Conservation (phyloP, 352 stramenopile species). For the Globisporangium polare region DNA sequence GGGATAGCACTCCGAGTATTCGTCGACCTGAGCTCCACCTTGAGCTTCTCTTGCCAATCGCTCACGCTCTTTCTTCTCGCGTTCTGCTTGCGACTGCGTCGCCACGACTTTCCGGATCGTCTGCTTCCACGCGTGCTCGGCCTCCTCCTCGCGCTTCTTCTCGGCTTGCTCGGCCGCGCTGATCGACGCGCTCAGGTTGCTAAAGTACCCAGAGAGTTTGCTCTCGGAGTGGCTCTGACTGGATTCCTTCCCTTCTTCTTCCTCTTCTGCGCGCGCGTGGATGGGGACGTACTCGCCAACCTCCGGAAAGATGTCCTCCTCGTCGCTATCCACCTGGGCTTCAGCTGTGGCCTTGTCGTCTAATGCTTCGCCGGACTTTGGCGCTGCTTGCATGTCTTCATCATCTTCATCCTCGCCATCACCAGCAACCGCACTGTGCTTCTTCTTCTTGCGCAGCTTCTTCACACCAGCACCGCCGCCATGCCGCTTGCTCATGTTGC, state of each 20-base stretch:
- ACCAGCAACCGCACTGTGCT: background rate
- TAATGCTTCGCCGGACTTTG: background rate
- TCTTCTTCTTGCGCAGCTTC: constrained; percentile 41
- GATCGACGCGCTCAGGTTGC: constrained; percentile 64
- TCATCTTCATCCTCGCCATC: constrained; percentile 1
- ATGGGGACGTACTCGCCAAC: constrained; percentile 68
- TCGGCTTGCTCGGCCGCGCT: constrained; percentile 45
- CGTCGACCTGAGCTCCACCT: constrained; percentile 30
- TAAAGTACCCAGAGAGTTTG: constrained; percentile 42
- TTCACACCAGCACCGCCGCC: constrained; percentile 18
- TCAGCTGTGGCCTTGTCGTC: background rate
- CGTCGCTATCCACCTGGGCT: constrained; percentile 29
- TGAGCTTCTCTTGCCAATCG: constrained; percentile 37
- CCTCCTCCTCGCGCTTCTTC: constrained; percentile 37
- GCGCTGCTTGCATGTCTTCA: background rate
- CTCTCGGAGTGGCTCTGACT: background rate
- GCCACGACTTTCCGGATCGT: constrained; percentile 54
- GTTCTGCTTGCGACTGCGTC: constrained; percentile 38
- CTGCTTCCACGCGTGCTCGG: constrained; percentile 49
- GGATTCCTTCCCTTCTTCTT: constrained; percentile 5
- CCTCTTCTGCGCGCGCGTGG: constrained; percentile 33
- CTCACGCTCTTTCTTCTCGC: constrained; percentile 32
- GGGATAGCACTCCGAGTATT: constrained; percentile 60
- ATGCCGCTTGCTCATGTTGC: constrained; percentile 13
- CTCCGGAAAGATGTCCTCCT: constrained; percentile 77